These are phyloP conservation scores for Conticribra weissflogii DNA, from an alignment of 108 stramenopile species.

Conservation along the genomic window DNA sequence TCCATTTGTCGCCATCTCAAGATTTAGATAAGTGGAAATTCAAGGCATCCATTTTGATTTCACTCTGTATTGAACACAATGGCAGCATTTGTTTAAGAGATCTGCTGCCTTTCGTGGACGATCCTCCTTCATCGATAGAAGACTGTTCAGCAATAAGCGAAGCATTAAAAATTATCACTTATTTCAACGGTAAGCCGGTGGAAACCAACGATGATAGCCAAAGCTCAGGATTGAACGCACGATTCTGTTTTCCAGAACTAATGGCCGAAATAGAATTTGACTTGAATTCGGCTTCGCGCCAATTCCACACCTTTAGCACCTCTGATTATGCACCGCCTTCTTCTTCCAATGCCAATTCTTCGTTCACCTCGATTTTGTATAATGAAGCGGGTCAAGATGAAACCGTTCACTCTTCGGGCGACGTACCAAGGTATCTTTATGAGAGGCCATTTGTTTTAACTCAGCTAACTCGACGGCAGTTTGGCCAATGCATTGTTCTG, in stretches of 20 bases:
- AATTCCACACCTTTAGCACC: conserved; percentile 14
- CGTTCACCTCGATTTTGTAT: conserved; percentile 26
- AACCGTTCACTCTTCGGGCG: conserved; percentile 18
- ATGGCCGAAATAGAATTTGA: conserved; percentile 58
- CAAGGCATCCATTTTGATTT: conserved; percentile 62
- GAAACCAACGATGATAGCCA: conserved; percentile 1
- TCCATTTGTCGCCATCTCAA: conserved; percentile 18
- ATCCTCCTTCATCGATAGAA: conserved; percentile 63
- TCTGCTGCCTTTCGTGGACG: conserved; percentile 68
- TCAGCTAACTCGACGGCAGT: conserved; percentile 55
- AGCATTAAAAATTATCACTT: conserved; percentile 60
- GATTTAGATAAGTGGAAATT: conserved; percentile 76
- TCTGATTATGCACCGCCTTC: conserved; percentile 43
- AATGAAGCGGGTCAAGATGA: conserved; percentile 22
- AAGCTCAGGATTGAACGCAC: conserved; percentile 26
- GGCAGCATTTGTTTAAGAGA: conserved; percentile 58
- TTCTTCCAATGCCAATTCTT: conserved; percentile 10
- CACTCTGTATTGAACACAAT: conserved; percentile 26
- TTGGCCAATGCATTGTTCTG: conserved; percentile 62
- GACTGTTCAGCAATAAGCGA: conserved; percentile 46
- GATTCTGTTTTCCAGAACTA: conserved; percentile 80
- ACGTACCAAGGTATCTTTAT: conserved; percentile 54
- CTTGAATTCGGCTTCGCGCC: conserved; percentile 8
- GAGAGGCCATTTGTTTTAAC: conserved; percentile 66
- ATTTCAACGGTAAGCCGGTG: conserved; percentile 81